Base-by-base conservation (phyloP, 2,329 filamentous ascomycete genomes). In the Ceratocystiopsis minuta region DNA sequence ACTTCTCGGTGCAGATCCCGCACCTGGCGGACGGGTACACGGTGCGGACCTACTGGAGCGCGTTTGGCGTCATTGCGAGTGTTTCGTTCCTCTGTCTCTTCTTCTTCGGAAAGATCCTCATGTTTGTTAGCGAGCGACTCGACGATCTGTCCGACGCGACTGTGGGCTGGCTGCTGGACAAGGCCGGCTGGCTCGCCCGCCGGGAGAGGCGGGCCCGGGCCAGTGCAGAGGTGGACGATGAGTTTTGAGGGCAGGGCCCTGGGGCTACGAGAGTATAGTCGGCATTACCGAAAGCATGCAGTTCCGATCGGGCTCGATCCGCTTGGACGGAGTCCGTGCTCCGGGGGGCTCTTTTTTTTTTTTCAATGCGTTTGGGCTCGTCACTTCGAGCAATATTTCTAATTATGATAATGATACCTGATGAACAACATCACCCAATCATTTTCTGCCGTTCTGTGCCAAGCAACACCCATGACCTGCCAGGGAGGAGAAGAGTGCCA, bases 1-100 rank as follows among this genome's bases (percentile, higher is more conserved):
- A 84, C 57, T 86, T 84, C 55, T 77, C 74, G 6, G 68, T 78
- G 2, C 69, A 81, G 54, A 70, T 84, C 39, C 57, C 62, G 9
- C 67, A 71, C 4, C 59, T 76, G 11, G 64, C 70, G 39, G 54
- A 56, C 9, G 57, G 60, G n/a, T 84, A 80, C 57, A 72, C 70
- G 0, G 59, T 67, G 14, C 65, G 57, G 43, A 69, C 73, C 36
- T 86, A 81, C 54, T 85, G 80, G 80, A 62, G 70, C 39, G 61
- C 67, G 24, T 85, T 86, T 59, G 70, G 64, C 0, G 67, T 78
- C 31, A 68, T 82, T 15, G 65, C 80, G 40, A 63, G 65, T 14
- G 47, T 77, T 18, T 78, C 74, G 0, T 65, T 79, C 40, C 45
- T 74, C 10, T 57, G 68, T 34, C 56, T 85, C 37, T 67, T 75